These are phyloP conservation scores for Infundibulicybe gibba DNA, from an alignment of 768 basidiomycete genomes.

Conservation along the genomic window DNA sequence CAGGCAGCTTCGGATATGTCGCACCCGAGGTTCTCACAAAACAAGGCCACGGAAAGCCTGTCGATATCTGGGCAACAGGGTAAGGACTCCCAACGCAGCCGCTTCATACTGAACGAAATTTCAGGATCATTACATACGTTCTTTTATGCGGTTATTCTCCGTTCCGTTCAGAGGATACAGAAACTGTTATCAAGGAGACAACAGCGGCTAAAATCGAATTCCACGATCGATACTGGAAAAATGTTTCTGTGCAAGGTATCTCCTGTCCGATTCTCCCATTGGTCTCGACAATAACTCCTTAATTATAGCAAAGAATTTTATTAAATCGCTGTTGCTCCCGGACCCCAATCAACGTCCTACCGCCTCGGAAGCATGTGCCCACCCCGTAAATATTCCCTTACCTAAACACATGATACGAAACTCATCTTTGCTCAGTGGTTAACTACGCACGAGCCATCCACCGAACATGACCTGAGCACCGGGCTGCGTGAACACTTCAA, in stretches of 20 bases:
- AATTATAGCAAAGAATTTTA: conserved; percentile 76
- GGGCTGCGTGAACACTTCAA: conserved; percentile 85
- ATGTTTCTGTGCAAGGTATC: conserved; percentile 72
- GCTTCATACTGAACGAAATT: conserved; percentile 1
- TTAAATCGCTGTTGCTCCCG: conserved; percentile 63
- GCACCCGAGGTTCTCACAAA: conserved; percentile 86
- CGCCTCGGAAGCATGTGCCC: conserved; percentile 62
- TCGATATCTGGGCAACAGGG: conserved; percentile 95
- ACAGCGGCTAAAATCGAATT: conserved; percentile 83
- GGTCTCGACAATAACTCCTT: not conserved
- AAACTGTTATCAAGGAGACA: conserved; percentile 79
- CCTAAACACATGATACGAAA: not conserved
- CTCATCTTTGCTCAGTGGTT: conserved; percentile 53
- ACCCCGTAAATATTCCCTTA: conserved; percentile 46
- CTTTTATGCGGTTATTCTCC: conserved; percentile 94
- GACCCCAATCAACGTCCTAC: conserved; percentile 73
- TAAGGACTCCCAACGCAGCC: conserved; percentile 26
- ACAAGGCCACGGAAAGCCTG: conserved; percentile 85
- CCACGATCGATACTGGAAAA: conserved; percentile 93
- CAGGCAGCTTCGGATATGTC: conserved; percentile 85
- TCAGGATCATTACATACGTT: conserved; percentile 91
- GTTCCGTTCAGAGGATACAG: conserved; percentile 80
- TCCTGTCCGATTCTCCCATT: conserved; percentile 5
- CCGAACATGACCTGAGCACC: conserved; percentile 67
- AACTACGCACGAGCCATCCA: conserved; percentile 57